Evolutionary conservation across 768 basidiomycete genomes (phyloP).

Genomic region (Termitomyces heimii): DNA sequence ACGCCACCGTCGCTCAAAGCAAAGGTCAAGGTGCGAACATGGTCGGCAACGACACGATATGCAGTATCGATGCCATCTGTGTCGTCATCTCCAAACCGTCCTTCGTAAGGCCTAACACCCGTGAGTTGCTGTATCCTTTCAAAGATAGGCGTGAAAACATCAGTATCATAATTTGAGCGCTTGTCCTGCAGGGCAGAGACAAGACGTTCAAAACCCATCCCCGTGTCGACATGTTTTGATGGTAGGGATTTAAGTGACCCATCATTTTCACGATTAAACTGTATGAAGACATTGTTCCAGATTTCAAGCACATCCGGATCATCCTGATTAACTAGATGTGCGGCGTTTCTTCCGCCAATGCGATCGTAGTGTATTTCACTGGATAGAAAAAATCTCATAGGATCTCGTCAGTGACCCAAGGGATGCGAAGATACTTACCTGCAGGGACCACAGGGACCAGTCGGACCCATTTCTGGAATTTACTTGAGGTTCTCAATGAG

Average conservation of each 20-base stretch:
- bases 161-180: conserved; percentile 96
- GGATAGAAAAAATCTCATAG: not conserved
- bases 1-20: conserved; percentile 96
- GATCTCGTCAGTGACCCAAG: not conserved
- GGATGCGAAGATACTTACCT: conserved; percentile 40
- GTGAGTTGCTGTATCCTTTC: conserved; percentile 82
- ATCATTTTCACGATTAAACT: conserved; percentile 93
- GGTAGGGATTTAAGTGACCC: conserved; percentile 77
- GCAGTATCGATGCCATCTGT: conserved; percentile 94
- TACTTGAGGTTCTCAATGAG: conserved; percentile 5
- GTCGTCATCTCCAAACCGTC: conserved; percentile 95
- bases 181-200: conserved; percentile 92
- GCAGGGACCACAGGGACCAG: conserved; percentile 97
- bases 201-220: conserved; percentile 98
- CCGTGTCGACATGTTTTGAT: conserved; percentile 95
- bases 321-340: conserved; percentile 90
- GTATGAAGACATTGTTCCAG: conserved; percentile 99
- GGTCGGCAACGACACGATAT: conserved; percentile 95
- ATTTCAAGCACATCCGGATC: conserved; percentile 97
- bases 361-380: conserved; percentile 97
- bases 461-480: conserved; percentile 91
- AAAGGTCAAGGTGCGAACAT: conserved; percentile 91
- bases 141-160: conserved; percentile 90
- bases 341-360: conserved; percentile 95
- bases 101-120: conserved; percentile 80